Conservation (phyloP, 202 grass and related monocot species). For the Miscanthus sacchariflorus region DNA sequence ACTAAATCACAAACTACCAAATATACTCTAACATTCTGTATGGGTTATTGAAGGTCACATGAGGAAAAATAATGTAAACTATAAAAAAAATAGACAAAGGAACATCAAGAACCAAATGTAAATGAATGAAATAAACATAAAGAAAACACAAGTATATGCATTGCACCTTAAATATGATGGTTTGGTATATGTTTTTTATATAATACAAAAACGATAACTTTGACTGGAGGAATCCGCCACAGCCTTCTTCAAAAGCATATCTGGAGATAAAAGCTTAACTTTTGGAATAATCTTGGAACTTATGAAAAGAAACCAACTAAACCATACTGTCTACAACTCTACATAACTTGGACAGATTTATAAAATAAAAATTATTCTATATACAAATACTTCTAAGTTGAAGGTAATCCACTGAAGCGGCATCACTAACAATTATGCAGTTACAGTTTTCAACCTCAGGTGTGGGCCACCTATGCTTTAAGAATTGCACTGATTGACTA, state of each 20-base stretch:
- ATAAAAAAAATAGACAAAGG: neutral
- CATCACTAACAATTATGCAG: neutral
- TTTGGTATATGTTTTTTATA: neutral
- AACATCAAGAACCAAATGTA: neutral
- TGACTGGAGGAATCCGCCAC: neutral
- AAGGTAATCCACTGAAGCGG: slow-evolving; percentile 2
- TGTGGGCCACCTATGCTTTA: neutral
- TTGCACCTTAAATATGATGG: slow-evolving; percentile 14
- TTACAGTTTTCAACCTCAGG: neutral
- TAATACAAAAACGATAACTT: neutral
- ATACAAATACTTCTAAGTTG: neutral
- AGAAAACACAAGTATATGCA: neutral
- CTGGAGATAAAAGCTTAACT: neutral
- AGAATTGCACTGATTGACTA: neutral
- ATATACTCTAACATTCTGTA: neutral
- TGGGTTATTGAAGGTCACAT: neutral
- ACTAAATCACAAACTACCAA: neutral
- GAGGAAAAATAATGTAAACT: slow-evolving; percentile 13
- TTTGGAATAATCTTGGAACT: neutral
- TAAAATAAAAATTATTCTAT: neutral
- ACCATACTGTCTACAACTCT: neutral
- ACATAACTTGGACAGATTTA: slow-evolving; percentile 2
- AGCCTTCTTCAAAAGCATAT: slow-evolving; percentile 16
- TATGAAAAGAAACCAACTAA: neutral
- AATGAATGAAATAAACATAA: slow-evolving; percentile 14